A percentile compares a stretch with the other conserved stretches of the same genome.
Conservation (phyloP, 345 rosid species). For the Camelina laxa region DNA sequence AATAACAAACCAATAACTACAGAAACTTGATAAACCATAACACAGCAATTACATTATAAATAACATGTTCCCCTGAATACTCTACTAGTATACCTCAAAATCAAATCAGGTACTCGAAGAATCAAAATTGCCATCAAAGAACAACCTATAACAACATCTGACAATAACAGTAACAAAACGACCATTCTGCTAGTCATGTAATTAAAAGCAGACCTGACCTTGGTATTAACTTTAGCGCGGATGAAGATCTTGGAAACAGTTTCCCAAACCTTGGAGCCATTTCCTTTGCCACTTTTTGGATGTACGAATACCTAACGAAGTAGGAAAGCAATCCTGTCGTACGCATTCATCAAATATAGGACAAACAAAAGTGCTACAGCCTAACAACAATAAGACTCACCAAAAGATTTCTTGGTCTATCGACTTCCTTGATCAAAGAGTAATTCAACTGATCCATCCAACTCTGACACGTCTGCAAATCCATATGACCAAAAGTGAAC, state of each 20-base stretch:
- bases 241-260: slow-evolving; percentile 76
- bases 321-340: slow-evolving; percentile 29
- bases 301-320: slow-evolving; percentile 72
- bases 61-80: neutral
- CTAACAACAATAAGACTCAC: slow-evolving; percentile 40
- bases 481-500: slow-evolving; percentile 72
- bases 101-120: neutral
- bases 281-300: slow-evolving; percentile 89
- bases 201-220: slow-evolving; percentile 66
- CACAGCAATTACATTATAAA: slow-evolving; percentile 4
- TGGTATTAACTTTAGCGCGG: slow-evolving; percentile 68
- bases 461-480: slow-evolving; percentile 63
- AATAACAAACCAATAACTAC: neutral
- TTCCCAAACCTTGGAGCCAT: slow-evolving; percentile 76
- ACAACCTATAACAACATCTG: slow-evolving; percentile 13
- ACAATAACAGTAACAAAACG: neutral
- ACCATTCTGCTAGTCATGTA: slow-evolving; percentile 2
- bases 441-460: slow-evolving; percentile 69
- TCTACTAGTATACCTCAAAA: neutral
- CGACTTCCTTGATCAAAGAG: slow-evolving; percentile 55
- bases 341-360: slow-evolving; percentile 7
- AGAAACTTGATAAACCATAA: slow-evolving; percentile 12
- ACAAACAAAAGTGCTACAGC: slow-evolving; percentile 15
- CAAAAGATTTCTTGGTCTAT: slow-evolving; percentile 84
- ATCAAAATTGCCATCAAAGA: slow-evolving; percentile 7